Evolutionary conservation across 2,329 filamentous ascomycete genomes (phyloP), one percentile per base, ranked within the genome.

Genomic region (Fusarium tuaranense): DNA sequence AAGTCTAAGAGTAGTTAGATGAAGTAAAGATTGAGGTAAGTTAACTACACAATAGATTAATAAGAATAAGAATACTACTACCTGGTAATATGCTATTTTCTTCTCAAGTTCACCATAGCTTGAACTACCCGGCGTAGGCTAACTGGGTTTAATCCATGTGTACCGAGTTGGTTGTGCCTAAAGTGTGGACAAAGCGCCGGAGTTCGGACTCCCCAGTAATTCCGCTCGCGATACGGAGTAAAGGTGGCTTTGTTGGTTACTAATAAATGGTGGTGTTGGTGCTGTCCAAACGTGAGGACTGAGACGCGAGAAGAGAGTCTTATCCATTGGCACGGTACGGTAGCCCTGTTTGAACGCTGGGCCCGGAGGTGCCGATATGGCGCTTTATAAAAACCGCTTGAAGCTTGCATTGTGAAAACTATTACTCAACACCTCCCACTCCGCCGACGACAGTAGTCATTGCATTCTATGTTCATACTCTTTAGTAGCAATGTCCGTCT

Each of bases 1-100:
- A 55, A 53, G 55, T 64, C 65, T 1, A 74, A 70, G 62, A 65
- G 67, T 32, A 66, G 30, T 10, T 36, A 66, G 30, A 10, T 48
- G 25, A 63, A 16, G 16, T 6, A n/a, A 51, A 27, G 1, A 10
- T 12, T n/a, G 4, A 3, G 25, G 2, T 3, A 18, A 9, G 1
- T 7, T 51, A 5, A 51, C 25, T 7, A 18, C 1, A 12, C 1
- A 12, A 12, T 6, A 18, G 25, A 30, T 16, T 25, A 2, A 51
- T 13, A 1, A 10, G 8, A 27, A 51, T 51, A 18, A 51, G 46
- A 48, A 18, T 4, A 12, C 1, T 18, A 38, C 4, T 39, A 12
- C 4, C 18, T 39, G 10, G 16, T 5, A n/a, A 10, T n/a, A 39
- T n/a, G 4, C 1, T 39, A 10, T 9, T 38, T 36, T 7, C 16